These are phyloP conservation scores for Geotrichum restrictum DNA, from an alignment of 1,139 yeast species.

Conservation along the genomic window DNA sequence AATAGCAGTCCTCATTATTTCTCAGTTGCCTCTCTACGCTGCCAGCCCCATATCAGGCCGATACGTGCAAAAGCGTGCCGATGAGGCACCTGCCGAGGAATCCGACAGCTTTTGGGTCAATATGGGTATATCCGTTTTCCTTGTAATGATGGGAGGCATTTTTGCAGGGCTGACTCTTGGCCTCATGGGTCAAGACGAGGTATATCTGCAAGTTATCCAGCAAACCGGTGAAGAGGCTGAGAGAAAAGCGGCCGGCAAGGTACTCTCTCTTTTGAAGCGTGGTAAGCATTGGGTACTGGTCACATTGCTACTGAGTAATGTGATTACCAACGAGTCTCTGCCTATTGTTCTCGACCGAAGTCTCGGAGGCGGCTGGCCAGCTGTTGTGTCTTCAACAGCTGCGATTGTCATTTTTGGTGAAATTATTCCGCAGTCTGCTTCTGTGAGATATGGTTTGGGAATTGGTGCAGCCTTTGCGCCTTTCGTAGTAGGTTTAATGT, in stretches of 20 bases:
- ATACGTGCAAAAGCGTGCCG: constrained; percentile 40
- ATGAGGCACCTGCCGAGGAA: constrained; percentile 32
- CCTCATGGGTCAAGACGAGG: constrained; percentile 97
- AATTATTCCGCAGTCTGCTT: constrained; percentile 88
- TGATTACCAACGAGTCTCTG: constrained; percentile 89
- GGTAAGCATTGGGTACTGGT: constrained; percentile 99
- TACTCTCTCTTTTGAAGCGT: constrained; percentile 62
- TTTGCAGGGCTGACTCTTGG: constrained; percentile 95
- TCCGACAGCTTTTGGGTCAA: constrained; percentile 48
- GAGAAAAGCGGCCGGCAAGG: constrained; percentile 67
- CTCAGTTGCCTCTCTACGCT: constrained; percentile 18
- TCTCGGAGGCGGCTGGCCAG: constrained; percentile 97
- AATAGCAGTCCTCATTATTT: constrained; percentile 15
- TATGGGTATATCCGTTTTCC: constrained; percentile 54
- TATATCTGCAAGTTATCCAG: constrained; percentile 51
- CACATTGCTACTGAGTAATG: constrained; percentile 72
- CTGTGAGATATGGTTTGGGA: constrained; percentile 87
- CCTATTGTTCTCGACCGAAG: constrained; percentile 91
- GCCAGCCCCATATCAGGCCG: constrained; percentile 23
- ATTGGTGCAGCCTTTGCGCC: constrained; percentile 91
- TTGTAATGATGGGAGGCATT: constrained; percentile 88
- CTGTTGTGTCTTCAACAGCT: constrained; percentile 87
- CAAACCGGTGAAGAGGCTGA: constrained; percentile 54
- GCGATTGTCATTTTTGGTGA: constrained; percentile 94
- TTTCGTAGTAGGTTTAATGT: constrained; percentile 80